phyloP scores from a whole-genome alignment of 495 filamentous ascomycete species.

The Penicillium roqueforti region DNA sequence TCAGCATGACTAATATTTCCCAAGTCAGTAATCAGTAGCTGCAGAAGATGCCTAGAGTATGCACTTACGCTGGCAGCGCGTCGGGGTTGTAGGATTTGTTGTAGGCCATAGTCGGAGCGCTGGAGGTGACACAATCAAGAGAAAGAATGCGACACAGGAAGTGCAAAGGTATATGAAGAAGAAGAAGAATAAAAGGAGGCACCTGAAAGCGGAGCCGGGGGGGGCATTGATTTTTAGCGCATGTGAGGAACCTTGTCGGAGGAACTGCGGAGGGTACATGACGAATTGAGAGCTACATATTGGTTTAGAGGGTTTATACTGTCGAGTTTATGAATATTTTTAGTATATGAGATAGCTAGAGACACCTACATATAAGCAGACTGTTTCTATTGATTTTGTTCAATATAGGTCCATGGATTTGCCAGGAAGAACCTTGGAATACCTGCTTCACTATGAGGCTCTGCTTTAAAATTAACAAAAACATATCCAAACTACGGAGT shows the following conservation, averaged over 20 bases:
- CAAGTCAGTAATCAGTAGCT: conserved; percentile 18
- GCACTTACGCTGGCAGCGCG: conserved; percentile 88
- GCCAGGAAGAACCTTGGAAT: no score
- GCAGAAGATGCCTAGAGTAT: neutral
- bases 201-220: conserved; percentile 29
- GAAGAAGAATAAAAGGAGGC: conserved; percentile 6
- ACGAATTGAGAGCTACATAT: neutral
- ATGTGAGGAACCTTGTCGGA: conserved; percentile 1
- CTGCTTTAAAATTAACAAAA: no score
- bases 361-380: neutral
- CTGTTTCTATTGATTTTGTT: no score
- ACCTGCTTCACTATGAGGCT: no score
- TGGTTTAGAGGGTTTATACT: neutral
- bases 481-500: no score
- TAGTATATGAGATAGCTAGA: neutral
- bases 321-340: neutral
- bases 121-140: conserved; percentile 26
- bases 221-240: conserved; percentile 22
- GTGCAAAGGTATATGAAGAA: neutral
- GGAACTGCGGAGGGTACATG: no score
- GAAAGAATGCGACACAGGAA: neutral
- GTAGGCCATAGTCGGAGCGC: conserved; percentile 73
- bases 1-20: conserved; percentile 72
- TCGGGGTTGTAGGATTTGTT: conserved; percentile 93
- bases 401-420: no score